Evolutionary conservation across 345 rosid genomes (phyloP), one percentile per base, ranked within the genome.

Genomic region (Eucalyptus leucophloia): DNA sequence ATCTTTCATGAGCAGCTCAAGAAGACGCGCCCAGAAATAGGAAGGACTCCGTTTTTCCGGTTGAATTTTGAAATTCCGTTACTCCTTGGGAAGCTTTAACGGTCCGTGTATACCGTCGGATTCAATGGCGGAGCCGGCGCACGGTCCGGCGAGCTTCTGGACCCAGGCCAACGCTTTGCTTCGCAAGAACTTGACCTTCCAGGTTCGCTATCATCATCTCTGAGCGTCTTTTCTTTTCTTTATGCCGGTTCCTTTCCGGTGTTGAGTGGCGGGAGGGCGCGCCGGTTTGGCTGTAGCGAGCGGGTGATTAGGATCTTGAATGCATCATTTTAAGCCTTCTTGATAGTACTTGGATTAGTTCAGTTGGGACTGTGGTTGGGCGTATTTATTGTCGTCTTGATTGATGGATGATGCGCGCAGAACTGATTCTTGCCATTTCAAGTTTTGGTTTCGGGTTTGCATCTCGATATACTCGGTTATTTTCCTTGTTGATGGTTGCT

Each of bases 111-210:
- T 77, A 3, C 83, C 12, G 83, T 37, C 47, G 83, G 83, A 37
- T 40, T 30, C 54, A 91, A 95, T 95, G 96, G 94, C 89, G 87
- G 91, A 92, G 90, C 85, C 93, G 86, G 85, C 92, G 45, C 86
- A 47, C 44, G 92, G 90, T 89, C 93, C 93, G 77, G 89, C 96
- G 87, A 94, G 95, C 89, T 97, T 95, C 94, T 88, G 95, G 92
- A 92, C 95, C 60, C 98, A 92, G 90, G 96, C 98, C 89, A 95
- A 96, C 89, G 99, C 99, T 89, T 90, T 98, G 88, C 94, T 97
- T 87, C 90, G 98, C 37, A 98, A 98, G 95, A 98, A 98, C 94
- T 90, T 95, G 92, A 94, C 96, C 54, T 95, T 93, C 89, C 99
- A 97, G 99, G 99, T 97, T 60, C 34, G 54, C 67, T 44, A 18